Evolutionary conservation across 371 early-diverging fungal genomes (phyloP).

Genomic region (Mucor circinelloides): DNA sequence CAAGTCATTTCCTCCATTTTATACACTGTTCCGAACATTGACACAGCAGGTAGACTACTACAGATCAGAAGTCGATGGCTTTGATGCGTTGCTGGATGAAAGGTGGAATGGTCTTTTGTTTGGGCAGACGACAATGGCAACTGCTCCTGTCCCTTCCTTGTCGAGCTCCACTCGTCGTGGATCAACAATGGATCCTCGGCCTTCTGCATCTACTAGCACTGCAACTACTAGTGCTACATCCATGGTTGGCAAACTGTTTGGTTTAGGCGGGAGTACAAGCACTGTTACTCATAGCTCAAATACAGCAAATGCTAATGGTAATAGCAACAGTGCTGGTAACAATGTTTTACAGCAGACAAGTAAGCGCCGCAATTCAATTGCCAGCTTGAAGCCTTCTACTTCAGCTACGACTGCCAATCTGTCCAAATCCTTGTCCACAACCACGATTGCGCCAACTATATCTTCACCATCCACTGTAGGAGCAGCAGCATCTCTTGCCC

Average conservation of each 20-base stretch:
- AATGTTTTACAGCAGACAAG: neutral
- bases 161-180: neutral
- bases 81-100: constrained; percentile 59
- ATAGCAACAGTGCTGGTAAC: neutral
- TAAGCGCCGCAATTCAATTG: neutral
- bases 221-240: neutral
- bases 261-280: neutral
- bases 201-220: neutral
- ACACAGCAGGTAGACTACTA: constrained; percentile 71
- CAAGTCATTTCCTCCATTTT: constrained; percentile 66
- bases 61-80: constrained; percentile 60
- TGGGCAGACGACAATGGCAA: constrained; percentile 18
- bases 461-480: constrained; percentile 6
- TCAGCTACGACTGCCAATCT: neutral
- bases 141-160: neutral
- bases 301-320: neutral
- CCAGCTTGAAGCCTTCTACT: neutral
- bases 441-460: neutral
- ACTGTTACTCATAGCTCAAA: neutral
- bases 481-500: constrained; percentile 3
- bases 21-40: constrained; percentile 61
- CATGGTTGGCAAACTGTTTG: neutral
- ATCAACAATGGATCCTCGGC: neutral
- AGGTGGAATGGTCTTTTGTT: constrained; percentile 53
- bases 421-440: neutral